Base-by-base conservation (phyloP, 805 yeast species). In the Metschnikowia drakensbergensis region DNA sequence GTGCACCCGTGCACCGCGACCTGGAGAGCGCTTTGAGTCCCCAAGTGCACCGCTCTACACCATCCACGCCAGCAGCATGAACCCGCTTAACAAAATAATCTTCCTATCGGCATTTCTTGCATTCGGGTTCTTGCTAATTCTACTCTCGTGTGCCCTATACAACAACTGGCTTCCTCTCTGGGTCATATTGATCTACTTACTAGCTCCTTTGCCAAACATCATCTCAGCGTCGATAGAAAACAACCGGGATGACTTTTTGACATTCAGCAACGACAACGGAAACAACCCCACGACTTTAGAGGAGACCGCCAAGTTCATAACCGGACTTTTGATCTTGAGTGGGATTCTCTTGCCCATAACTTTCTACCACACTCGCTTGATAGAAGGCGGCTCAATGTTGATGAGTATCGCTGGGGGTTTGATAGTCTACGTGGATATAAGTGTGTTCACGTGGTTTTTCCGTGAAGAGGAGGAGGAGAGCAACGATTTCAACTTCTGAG, bases 191-290 rank as follows among this genome's bases (percentile, higher is more conserved):
- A 68, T 72, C 45, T 73, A 72, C 56, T 65, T 73, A 46, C 46
- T 71, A 42, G 77, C 77, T 5, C 77, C 77, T 11, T 64, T 73
- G 52, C 77, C 77, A 38, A 73, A 72, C 51, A 70, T 72, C 44
- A 54, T 71, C 25, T 66, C 69, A 45, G 61, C 63, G 45, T 58
- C 71, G 9, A 64, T 72, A 29, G 76, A 71, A 42, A 66, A 55
- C 49, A 55, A 64, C 42, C 53, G 75, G 45, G 77, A 73, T 58
- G 74, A 70, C 52, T 73, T 73, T 55, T 63, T 73, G 44, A 72
- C 76, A 3, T 72, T 72, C 57, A 69, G 69, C 55, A 71, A 70
- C 48, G 69, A 68, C 54, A 71, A 65, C 47, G 70, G 65, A 23
- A 64, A 64, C 47, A 64, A 62, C 23, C 72, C 75, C 5, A 57